A percentile compares a stretch with the other conserved stretches of the same genome.
Evolutionary conservation across 345 rosid species (phyloP).

Genomic region (Dipteronia sinensis): DNA sequence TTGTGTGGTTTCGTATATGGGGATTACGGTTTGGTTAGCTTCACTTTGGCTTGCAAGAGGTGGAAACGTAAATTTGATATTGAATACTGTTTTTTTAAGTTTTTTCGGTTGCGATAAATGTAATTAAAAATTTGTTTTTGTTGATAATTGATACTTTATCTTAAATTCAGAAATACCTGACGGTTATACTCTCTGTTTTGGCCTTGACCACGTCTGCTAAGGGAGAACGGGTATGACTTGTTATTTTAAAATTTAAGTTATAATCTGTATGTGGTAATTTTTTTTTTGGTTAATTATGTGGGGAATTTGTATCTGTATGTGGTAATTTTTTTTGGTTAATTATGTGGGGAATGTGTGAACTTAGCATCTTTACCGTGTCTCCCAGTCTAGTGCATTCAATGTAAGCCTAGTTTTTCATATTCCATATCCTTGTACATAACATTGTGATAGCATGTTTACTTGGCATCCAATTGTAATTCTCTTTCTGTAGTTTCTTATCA

Average conservation of each 20-base stretch:
- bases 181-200: slow-evolving; percentile 89
- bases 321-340: neutral
- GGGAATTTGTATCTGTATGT: too few relatives aligned
- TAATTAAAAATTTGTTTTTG: neutral
- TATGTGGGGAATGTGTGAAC: neutral
- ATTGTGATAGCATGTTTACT: neutral
- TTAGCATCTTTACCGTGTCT: neutral
- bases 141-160: slow-evolving; percentile 7
- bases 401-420: neutral
- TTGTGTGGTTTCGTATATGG: too few relatives aligned
- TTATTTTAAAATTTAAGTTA: slow-evolving; percentile 11
- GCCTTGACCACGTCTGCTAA: slow-evolving; percentile 96
- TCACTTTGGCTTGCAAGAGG: too few relatives aligned
- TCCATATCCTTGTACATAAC: neutral
- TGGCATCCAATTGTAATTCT: neutral
- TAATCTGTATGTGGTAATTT: neutral
- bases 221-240: slow-evolving; percentile 78
- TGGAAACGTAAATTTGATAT: neutral
- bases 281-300: too few relatives aligned
- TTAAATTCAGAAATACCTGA: slow-evolving; percentile 78
- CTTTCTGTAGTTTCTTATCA: neutral
- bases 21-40: neutral
- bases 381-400: neutral
- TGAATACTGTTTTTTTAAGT: too few relatives aligned
- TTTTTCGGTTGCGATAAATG: too few relatives aligned